Evolutionary conservation across 2,329 filamentous ascomycete genomes (phyloP), one percentile per base, ranked within the genome.

Genomic region (Neopestalotiopsis rosae): DNA sequence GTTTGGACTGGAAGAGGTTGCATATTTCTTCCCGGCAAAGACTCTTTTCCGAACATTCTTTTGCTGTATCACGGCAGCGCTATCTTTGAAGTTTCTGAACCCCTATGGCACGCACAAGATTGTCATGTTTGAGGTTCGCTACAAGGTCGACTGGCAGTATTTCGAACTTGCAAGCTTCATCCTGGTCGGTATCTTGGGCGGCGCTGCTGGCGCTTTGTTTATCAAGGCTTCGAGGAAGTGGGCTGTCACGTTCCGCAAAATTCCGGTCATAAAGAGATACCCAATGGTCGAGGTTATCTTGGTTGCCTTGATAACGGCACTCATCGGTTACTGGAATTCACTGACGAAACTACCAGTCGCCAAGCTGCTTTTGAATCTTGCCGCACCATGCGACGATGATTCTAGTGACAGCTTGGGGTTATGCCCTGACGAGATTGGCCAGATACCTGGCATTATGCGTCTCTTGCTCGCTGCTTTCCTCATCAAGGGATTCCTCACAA

Each of bases 21-120:
- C 93, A 74, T 98, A 98, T 80, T 98, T 98, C 81, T 98, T 98
- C 79, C 95, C 96, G 0, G 94, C 95, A 5, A 98, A 99, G 83
- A 98, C 95, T 0, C 87, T 99, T 9, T 99, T 99, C 83, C 87
- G 96, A 66, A 98, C 96, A 0, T 99, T 99, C 81, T 98, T 98
- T 81, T 98, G 95, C 84, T 98, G 95, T 80, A 98, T 98, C 74
- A 91, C 92, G 40, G 95, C 96, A 1, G 94, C 96, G 0, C 82
- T 99, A 42, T 95, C 95, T 1, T 85, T 99, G 74, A 98, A 98
- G 76, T 98, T 98, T 73, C 85, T 98, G 49, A 97, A 99, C 75
- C 96, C 96, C 0, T 99, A 98, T 75, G 95, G 95, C 38, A 98
- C 95, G 0, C 91, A 93, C 78, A 98, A 99, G 82, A 97, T 99